These are phyloP conservation scores for Westerdykella aurantiaca DNA, from an alignment of 2,329 filamentous ascomycete genomes.

Conservation along the genomic window DNA sequence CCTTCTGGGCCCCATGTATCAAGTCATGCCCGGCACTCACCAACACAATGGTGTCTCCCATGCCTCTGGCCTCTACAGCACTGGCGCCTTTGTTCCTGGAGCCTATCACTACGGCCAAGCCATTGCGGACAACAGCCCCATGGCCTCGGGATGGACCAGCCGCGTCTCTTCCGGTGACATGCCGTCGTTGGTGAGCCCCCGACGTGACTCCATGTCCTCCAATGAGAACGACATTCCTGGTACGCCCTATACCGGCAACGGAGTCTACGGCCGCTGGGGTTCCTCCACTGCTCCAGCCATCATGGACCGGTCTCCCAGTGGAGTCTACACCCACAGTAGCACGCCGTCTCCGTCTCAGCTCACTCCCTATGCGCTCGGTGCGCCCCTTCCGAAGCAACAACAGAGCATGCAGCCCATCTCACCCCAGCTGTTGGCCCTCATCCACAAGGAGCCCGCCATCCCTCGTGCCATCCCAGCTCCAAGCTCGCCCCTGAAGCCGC, in stretches of 20 bases:
- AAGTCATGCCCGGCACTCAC: conserved; percentile 25
- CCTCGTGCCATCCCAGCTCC: conserved; percentile 86
- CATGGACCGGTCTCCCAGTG: conserved; percentile 47
- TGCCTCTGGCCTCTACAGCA: conserved; percentile 42
- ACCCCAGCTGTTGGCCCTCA: conserved; percentile 42
- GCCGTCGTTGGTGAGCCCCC: conserved; percentile 47
- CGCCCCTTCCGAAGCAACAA: conserved; percentile 32
- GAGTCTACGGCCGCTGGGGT: conserved; percentile 41
- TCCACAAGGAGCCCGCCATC: conserved; percentile 69
- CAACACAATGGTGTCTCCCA: conserved; percentile 27
- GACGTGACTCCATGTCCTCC: conserved; percentile 48
- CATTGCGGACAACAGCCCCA: conserved; percentile 42
- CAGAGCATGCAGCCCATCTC: conserved; percentile 38
- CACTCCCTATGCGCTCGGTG: conserved; percentile 41
- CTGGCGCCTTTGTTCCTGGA: conserved; percentile 41
- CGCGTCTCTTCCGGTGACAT: conserved; percentile 44
- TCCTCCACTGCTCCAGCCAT: conserved; percentile 38
- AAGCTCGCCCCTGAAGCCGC: conserved; percentile 76
- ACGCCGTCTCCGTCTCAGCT: conserved; percentile 48
- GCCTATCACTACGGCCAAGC: conserved; percentile 42
- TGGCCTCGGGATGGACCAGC: conserved; percentile 43
- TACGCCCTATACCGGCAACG: conserved; percentile 42
- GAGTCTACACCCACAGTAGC: conserved; percentile 43
- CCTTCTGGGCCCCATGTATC: conserved; percentile 30
- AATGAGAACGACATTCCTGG: conserved; percentile 49